Base-by-base conservation (phyloP, 2,329 filamentous ascomycete species). In the Pestalotiopsis sp. region DNA sequence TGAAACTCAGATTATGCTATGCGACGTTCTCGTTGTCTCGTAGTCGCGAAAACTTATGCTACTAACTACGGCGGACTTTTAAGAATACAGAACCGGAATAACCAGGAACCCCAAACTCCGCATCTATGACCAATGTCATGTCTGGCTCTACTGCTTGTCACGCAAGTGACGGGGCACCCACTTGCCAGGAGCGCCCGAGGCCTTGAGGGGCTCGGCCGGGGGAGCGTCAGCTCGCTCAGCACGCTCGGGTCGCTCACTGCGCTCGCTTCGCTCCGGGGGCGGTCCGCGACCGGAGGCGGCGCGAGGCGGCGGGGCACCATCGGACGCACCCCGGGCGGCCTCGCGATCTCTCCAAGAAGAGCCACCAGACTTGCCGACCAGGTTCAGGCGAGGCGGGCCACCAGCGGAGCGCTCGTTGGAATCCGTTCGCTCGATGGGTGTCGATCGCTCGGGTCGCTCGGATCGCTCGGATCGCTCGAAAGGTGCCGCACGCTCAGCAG, bases 301-400 rank as follows among this genome's bases (percentile, higher is more conserved):
- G 17, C 63, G 61, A 20, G n/a, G 55, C 48, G 66, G 61, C 20
- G 67, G 68, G 13, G 69, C 70, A 55, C 63, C 69, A 20, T 73
- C 71, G 58, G 73, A 70, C 64, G 75, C 68, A 22, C 74, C 73
- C 79, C 83, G 88, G 64, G 84, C 83, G 38, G 85, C 85, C 75
- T 87, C 79, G 64, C 87, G 83, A 20, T 91, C 89, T 80, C 88
- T 87, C 89, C 89, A 91, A 74, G 82, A 84, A 57, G 82, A 76
- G n/a, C 64, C 64, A 24, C 68, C 66, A 73, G 86, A 84, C 70
- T 78, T 81, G 70, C 85, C 82, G 65, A 82, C 79, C 68, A 90
- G 80, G 67, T 83, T 81, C 71, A 91, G 81, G 70, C 86, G 85
- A 39, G 88, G 88, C 68, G 87, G 84, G 13, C 80, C 81, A 62